Evolutionary conservation across 495 filamentous ascomycete genomes (phyloP), one percentile per base, ranked within the genome.

Genomic region (Coniosporium apollinis): DNA sequence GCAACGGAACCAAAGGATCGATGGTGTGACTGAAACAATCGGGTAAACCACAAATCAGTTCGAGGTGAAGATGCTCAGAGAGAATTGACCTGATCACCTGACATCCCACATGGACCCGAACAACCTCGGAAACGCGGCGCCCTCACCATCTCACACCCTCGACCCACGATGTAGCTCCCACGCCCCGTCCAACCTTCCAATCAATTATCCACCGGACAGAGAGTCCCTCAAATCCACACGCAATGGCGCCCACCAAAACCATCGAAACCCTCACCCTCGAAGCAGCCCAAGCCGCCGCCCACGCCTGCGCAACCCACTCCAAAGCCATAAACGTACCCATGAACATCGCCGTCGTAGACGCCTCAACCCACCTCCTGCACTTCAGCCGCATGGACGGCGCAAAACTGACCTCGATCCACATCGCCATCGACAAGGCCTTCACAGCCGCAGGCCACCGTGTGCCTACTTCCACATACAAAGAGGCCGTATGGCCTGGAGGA

Each of bases 351-450:
- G 38, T 59, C 34, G 46, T 56, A 21, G 54, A 56, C 41, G 25
- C 30, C 28, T 30, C 49, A 18, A 37, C 41, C 20, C 52, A 56
- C 22, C 52, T 59, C 21, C 41, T 57, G 19, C 47, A 51, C 39
- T 59, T 59, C 42, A 25, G 21, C 20, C 54, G 56, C 41, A 59
- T 59, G 56, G 49, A 51, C 32, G 47, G 44, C 33, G 56, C 56
- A 8, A 59, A 59, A 38, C 39, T 59, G 4, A 59, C 56, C 17
- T 52, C 47, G 3, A 55, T 59, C 32, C 41, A 41, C 41, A 59
- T 57, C 39, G 50, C 56, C 18, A 56, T 59, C 41, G 50, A 59
- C 42, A 59, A 59, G 29, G 56, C 56, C 6, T 59, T 56, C 32
- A 59, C 56, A 9, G 56, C 56, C 6, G 56, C 56, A 4, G 56